A percentile compares a stretch with the other conserved stretches of the same genome.
These are phyloP conservation scores for Phoma sp. DNA, from an alignment of 2,329 filamentous ascomycete species.

Conservation along the genomic window DNA sequence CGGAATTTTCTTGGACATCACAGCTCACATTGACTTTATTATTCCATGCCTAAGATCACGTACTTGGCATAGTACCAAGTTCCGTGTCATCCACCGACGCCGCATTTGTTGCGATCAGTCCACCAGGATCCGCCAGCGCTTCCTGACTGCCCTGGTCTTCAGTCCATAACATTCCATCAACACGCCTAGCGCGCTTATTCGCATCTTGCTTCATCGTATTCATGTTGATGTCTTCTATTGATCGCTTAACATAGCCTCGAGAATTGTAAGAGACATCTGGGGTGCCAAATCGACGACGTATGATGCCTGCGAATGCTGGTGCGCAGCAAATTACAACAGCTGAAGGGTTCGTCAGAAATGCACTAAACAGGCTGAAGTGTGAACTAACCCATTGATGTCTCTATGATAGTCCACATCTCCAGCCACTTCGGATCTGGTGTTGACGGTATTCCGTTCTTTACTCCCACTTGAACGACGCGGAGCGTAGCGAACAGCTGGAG, in stretches of 20 bases:
- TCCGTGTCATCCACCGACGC: background rate
- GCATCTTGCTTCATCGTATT: background rate
- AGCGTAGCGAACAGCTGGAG: slow-evolving; percentile 1
- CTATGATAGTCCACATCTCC: slow-evolving; percentile 6
- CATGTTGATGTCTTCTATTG: background rate
- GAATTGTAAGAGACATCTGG: background rate
- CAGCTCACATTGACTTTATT: no score
- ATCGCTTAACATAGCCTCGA: background rate
- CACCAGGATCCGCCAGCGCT: background rate
- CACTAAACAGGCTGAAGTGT: background rate
- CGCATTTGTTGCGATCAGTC: background rate
- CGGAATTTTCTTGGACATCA: no score
- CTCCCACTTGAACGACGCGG: background rate
- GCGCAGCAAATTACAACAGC: slow-evolving; percentile 7
- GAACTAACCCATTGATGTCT: slow-evolving; percentile 2
- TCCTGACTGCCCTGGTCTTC: background rate
- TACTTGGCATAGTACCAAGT: no score
- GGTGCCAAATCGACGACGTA: slow-evolving; percentile 2
- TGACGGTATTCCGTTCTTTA: background rate
- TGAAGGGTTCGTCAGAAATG: background rate
- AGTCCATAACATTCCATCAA: background rate
- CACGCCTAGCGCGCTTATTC: background rate
- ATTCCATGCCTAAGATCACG: no score
- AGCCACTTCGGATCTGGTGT: background rate
- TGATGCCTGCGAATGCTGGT: background rate